A percentile compares a stretch with the other conserved stretches of the same genome.
Conservation (phyloP, 2,329 filamentous ascomycete genomes). For the Aureobasidium uvarum region DNA sequence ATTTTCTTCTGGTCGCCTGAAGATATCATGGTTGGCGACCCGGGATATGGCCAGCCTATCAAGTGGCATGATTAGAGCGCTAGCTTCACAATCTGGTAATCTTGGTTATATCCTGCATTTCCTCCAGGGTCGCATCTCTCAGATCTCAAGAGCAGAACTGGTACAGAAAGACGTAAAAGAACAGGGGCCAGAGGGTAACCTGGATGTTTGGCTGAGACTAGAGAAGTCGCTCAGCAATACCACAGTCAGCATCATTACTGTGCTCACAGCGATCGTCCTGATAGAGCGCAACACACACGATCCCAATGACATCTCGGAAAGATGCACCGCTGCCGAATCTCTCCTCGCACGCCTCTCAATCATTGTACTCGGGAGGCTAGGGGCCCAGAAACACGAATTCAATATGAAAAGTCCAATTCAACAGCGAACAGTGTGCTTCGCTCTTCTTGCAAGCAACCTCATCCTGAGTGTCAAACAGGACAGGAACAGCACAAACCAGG, state of each 20-base stretch:
- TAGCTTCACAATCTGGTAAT: constrained; percentile 26
- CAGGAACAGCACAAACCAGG: background rate
- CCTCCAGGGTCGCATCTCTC: constrained; percentile 1
- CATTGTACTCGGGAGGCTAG: background rate
- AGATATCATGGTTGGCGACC: constrained; percentile 43
- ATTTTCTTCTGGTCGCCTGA: constrained; percentile 39
- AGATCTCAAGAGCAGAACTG: background rate
- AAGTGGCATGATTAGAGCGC: constrained; percentile 38
- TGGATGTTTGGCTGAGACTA: constrained; percentile 1
- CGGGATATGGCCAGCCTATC: constrained; percentile 39
- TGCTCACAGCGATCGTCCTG: constrained; percentile 27
- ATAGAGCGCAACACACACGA: background rate
- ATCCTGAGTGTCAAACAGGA: background rate
- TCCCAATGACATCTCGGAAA: background rate
- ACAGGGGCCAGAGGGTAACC: background rate
- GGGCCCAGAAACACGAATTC: background rate
- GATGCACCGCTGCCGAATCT: constrained; percentile 7
- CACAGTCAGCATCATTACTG: constrained; percentile 27
- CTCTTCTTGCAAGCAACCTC: constrained; percentile 20
- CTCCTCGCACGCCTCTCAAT: constrained; percentile 2
- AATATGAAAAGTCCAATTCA: background rate
- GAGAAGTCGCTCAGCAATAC: constrained; percentile 24
- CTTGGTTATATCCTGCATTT: background rate
- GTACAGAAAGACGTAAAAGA: background rate
- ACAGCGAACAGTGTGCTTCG: background rate